phyloP scores from a whole-genome alignment of 371 early-diverging fungal species.

The Rozella allomycis region DNA sequence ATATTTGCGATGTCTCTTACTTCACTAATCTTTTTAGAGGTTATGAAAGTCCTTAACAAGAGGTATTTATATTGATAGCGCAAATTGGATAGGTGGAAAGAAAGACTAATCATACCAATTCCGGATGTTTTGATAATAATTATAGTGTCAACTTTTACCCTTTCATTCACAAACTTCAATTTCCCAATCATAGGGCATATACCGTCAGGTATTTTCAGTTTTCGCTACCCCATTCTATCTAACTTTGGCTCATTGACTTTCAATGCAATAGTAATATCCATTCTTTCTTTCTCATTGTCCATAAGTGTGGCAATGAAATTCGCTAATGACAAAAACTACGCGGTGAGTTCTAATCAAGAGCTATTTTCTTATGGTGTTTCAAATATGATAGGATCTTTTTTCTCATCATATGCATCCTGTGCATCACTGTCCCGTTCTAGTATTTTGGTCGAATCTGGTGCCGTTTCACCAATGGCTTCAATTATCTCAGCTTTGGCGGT shows the following conservation, averaged over 20 bases:
- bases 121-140: not conserved
- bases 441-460: conserved; percentile 4
- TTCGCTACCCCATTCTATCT: no score
- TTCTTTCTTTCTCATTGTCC: no score
- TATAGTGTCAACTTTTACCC: not conserved
- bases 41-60: not conserved
- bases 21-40: no score
- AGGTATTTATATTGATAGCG: no score
- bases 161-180: not conserved
- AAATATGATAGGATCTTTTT: conserved; percentile 15
- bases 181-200: conserved; percentile 13
- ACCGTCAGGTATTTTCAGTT: no score
- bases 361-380: conserved; percentile 21
- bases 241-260: no score
- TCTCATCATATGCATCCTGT: conserved; percentile 12
- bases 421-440: conserved; percentile 11
- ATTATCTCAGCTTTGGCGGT: conserved; percentile 12
- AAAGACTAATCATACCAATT: no score
- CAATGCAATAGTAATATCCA: no score
- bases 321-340: not conserved
- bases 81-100: no score
- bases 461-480: conserved; percentile 8
- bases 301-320: no score
- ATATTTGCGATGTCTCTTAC: no score
- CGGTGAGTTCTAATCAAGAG: conserved; percentile 15